Percentiles rank a stretch among this genome's conserved stretches.
Conservation (phyloP, 2,329 filamentous ascomycete species). For the Penicillium carneum region DNA sequence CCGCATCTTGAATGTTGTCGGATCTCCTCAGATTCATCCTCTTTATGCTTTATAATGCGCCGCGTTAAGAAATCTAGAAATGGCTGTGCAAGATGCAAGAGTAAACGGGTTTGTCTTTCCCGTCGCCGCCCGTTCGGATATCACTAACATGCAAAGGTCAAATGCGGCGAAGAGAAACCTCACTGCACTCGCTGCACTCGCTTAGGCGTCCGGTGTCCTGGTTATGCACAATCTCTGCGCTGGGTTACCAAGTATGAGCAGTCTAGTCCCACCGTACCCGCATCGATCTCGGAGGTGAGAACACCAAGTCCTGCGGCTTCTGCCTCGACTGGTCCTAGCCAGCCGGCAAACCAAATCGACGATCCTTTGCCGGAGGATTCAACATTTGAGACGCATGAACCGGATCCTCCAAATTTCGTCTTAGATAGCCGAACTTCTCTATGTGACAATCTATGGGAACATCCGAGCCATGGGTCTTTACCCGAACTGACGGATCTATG, state of each 20-base stretch:
- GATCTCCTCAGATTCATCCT: conserved; percentile 14
- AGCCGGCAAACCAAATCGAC: conserved; percentile 14
- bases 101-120: conserved; percentile 45
- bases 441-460: conserved; percentile 45
- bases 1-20: conserved; percentile 19
- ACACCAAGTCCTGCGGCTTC: conserved; percentile 26
- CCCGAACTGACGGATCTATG: conserved; percentile 46
- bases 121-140: conserved; percentile 2
- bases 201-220: conserved; percentile 48
- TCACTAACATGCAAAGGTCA: conserved; percentile 40
- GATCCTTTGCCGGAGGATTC: conserved; percentile 18
- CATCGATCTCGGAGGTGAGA: conserved; percentile 22
- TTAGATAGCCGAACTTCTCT: conserved; percentile 32
- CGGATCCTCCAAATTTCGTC: conserved; percentile 19
- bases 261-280: conserved; percentile 25
- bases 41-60: conserved; percentile 38
- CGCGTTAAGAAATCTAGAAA: conserved; percentile 54
- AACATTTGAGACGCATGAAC: conserved; percentile 8
- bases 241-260: conserved; percentile 49
- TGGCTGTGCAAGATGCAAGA: conserved; percentile 53
- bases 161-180: conserved; percentile 52
- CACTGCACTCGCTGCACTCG: conserved; percentile 50
- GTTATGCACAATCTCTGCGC: conserved; percentile 48
- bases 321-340: conserved; percentile 20
- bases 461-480: conserved; percentile 39